phyloP scores from a whole-genome alignment of 352 stramenopile species.

The Paralagenidium karlingii region DNA sequence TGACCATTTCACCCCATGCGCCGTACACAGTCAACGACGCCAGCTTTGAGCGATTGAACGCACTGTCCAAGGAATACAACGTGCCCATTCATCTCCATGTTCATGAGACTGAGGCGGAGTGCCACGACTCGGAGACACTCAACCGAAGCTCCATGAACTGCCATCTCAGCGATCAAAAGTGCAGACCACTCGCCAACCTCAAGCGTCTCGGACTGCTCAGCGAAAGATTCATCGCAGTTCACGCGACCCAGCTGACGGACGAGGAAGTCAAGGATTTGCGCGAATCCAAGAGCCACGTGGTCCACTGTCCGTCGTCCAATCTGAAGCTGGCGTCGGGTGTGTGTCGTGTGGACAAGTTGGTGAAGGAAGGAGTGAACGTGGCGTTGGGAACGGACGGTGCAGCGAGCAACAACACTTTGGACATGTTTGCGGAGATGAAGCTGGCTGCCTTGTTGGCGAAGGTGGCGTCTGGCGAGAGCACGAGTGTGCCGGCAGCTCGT shows the following conservation, averaged over 20 bases:
- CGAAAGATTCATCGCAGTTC: conserved; percentile 48
- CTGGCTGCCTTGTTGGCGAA: conserved; percentile 79
- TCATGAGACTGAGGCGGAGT: conserved; percentile 76
- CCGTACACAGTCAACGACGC: conserved; percentile 76
- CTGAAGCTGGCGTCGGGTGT: conserved; percentile 83
- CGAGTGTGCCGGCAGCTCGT: conserved; percentile 31
- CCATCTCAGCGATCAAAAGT: conserved; percentile 64
- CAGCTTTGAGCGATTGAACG: conserved; percentile 24
- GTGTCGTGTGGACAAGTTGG: conserved; percentile 54
- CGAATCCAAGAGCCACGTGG: conserved; percentile 34
- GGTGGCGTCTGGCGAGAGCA: conserved; percentile 47
- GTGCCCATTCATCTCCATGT: conserved; percentile 77
- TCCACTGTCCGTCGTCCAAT: conserved; percentile 86
- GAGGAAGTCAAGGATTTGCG: conserved; percentile 65
- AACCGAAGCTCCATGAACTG: conserved; percentile 61
- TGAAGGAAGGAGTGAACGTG: conserved; percentile 77
- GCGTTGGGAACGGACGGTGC: conserved; percentile 78
- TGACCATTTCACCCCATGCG: conserved; percentile 71
- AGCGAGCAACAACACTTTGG: conserved; percentile 82
- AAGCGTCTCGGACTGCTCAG: conserved; percentile 65
- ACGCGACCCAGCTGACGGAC: conserved; percentile 81
- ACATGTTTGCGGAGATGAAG: conserved; percentile 87
- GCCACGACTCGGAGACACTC: conserved; percentile 53
- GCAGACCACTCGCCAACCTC: conserved; percentile 71
- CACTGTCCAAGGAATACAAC: conserved; percentile 28